Conservation (phyloP, 805 yeast genomes). For the Schizosaccharomyces octosporus region DNA sequence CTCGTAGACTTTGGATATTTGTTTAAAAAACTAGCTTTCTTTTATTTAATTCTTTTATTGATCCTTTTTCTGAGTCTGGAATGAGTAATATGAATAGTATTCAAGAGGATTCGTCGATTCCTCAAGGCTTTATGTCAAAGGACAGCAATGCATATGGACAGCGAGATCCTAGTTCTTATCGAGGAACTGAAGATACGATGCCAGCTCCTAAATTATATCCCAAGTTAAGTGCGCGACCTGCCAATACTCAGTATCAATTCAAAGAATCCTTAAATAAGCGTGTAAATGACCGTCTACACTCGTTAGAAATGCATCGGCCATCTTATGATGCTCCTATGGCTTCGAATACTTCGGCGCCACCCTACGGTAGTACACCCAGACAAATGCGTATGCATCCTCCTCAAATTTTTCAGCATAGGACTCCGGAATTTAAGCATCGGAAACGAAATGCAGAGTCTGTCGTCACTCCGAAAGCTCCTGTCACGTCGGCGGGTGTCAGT, state of each 20-base stretch:
- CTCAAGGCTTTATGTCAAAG: not conserved
- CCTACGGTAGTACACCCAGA: not conserved
- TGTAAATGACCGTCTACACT: not conserved
- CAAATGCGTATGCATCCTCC: not conserved
- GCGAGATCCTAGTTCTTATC: not conserved
- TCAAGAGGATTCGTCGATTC: not conserved
- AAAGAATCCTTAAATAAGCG: not conserved
- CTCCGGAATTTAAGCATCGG: not conserved
- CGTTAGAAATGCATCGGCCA: not conserved
- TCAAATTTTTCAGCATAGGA: not conserved
- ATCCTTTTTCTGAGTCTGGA: no score
- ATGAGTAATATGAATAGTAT: no score
- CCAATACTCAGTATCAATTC: not conserved
- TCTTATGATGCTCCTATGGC: not conserved
- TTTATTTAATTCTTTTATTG: no score
- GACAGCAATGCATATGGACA: not conserved
- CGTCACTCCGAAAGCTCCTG: not conserved
- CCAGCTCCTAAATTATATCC: not conserved
- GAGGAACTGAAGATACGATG: not conserved
- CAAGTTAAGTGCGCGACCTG: not conserved
- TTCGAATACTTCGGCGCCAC: no score
- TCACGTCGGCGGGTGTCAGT: not conserved
- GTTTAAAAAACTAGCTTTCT: no score
- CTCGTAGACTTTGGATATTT: no score
- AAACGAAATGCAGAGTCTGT: not conserved